Evolutionary conservation across 306 rosid species (phyloP).

Genomic region (Acacia melanoxylon): DNA sequence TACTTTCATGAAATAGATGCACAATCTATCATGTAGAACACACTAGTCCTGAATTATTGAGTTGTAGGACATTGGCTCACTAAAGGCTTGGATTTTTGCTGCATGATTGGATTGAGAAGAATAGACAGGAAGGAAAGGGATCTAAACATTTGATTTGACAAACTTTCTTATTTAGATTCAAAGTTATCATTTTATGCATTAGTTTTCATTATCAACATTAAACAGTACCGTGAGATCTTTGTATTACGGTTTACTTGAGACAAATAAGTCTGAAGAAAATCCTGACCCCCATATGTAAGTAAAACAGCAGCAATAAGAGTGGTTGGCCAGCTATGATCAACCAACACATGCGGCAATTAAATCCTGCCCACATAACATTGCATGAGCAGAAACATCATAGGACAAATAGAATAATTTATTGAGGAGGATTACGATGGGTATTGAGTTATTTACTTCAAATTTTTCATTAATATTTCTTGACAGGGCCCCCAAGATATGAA

Average conservation of each 20-base stretch:
- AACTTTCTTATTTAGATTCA: not conserved
- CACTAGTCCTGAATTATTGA: not conserved
- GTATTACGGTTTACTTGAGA: not conserved
- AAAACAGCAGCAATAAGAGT: not conserved
- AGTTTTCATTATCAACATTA: not conserved
- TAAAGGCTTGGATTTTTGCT: not conserved
- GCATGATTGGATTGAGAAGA: not conserved
- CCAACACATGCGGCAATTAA: not conserved
- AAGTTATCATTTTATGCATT: not conserved
- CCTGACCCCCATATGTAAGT: not conserved
- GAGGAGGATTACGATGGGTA: too few species aligned
- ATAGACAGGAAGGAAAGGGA: not conserved
- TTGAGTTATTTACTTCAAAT: too few species aligned
- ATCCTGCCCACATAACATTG: not conserved
- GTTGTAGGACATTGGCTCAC: not conserved
- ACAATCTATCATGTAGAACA: not conserved
- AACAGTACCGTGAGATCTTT: not conserved
- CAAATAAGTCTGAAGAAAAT: not conserved
- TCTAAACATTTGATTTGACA: not conserved
- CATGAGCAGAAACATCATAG: not conserved
- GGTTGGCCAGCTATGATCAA: not conserved
- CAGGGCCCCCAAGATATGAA: conserved; percentile 78
- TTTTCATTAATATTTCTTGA: not conserved
- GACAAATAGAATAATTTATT: not conserved
- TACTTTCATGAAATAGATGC: not conserved